Evolutionary conservation across 1,139 yeast genomes (phyloP).

Genomic region (Pichia terricola): DNA sequence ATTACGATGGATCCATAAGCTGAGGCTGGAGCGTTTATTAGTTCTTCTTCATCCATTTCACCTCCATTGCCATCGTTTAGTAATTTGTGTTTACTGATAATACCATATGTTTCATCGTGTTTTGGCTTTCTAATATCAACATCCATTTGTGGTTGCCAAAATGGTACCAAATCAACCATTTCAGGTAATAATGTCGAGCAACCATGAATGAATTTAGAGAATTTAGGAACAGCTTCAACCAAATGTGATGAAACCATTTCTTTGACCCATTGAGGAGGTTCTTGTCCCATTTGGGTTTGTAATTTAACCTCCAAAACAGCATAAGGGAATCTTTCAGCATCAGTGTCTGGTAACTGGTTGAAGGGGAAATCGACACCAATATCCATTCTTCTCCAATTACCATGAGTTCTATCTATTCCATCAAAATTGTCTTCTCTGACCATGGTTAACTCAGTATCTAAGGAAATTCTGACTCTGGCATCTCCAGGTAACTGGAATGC

Average conservation of each 20-base stretch:
- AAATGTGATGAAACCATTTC: conserved; percentile 85
- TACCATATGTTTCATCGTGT: conserved; percentile 55
- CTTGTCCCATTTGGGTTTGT: conserved; percentile 97
- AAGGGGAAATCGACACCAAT: conserved; percentile 97
- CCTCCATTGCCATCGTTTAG: conserved; percentile 21
- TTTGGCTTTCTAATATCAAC: conserved; percentile 90
- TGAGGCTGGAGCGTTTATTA: conserved; percentile 15
- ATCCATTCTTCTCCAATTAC: conserved; percentile 97
- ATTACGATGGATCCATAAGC: conserved; percentile 30
- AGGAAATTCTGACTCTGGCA: conserved; percentile 95
- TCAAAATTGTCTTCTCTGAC: conserved; percentile 96
- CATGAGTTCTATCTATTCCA: conserved; percentile 79
- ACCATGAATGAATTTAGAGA: conserved; percentile 94
- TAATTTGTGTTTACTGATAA: conserved; percentile 25
- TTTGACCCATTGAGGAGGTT: conserved; percentile 96
- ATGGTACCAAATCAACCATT: conserved; percentile 74
- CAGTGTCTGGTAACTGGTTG: conserved; percentile 70
- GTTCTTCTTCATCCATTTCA: conserved; percentile 38
- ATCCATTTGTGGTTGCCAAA: conserved; percentile 98
- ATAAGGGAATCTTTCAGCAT: conserved; percentile 88
- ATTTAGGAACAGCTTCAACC: conserved; percentile 97
- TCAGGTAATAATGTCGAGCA: conserved; percentile 83
- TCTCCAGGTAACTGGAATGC: conserved; percentile 99
- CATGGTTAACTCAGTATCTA: conserved; percentile 92
- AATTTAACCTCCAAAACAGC: conserved; percentile 95